Percentiles rank a stretch among this genome's conserved stretches.
Conservation (phyloP, 176 grass and related monocot genomes). For the Rhynchospora tenuis region DNA sequence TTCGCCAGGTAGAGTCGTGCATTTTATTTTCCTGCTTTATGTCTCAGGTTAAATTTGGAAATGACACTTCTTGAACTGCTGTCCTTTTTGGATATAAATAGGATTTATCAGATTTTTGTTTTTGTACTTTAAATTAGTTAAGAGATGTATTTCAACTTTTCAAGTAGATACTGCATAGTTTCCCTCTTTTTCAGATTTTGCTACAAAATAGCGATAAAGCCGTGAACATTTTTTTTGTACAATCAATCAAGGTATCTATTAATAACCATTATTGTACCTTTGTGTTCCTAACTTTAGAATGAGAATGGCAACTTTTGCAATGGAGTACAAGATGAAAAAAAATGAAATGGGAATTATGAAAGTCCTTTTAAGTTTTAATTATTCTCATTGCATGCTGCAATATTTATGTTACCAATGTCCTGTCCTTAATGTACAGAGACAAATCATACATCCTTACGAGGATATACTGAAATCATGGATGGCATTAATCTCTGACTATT, state of each 20-base stretch:
- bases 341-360: background rate
- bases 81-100: background rate
- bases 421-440: background rate
- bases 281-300: background rate
- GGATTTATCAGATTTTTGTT: background rate
- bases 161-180: background rate
- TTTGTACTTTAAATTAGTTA: background rate
- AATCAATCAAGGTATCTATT: background rate
- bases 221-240: background rate
- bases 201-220: background rate
- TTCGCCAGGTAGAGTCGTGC: constrained; percentile 31
- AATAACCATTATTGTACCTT: background rate
- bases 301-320: background rate
- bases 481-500: background rate
- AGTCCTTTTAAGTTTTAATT: background rate
- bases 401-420: background rate
- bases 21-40: background rate
- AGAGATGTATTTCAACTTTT: background rate
- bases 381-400: background rate
- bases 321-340: background rate
- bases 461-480: background rate
- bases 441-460: background rate
- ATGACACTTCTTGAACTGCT: background rate
- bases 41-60: background rate
- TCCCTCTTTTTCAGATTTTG: background rate